Base-by-base conservation (phyloP, 2,329 filamentous ascomycete genomes). In the Ophiostoma quercus region DNA sequence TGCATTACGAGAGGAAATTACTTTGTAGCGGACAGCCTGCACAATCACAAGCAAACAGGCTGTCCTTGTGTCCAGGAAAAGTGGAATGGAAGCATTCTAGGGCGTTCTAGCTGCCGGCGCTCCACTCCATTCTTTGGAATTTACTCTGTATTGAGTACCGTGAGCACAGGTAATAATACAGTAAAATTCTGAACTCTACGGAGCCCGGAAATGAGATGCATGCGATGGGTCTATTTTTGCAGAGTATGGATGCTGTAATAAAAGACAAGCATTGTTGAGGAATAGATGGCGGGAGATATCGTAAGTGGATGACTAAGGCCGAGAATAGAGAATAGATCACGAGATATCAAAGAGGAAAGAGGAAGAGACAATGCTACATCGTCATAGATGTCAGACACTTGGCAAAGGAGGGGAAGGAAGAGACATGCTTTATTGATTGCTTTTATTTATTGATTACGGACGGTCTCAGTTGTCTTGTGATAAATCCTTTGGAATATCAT, bases 31-130 rank as follows among this genome's bases (percentile, higher is more conserved):
- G 57, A 62, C 25, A 32, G 25, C 57, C 57, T 62, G 57, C 57
- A 62, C 57, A 11, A 57, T 57, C 51, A 57, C 51, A 57, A 25
- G 51, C 51, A 54, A 54, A 54, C 43, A 14, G 14, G 25, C 25
- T 29, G 25, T 29, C 25, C 25, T 29, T 29, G 25, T 29, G 25
- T 29, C 25, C 25, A 29, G 25, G 25, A 29, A 25, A 47, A 32
- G 65, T 25, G 65, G 65, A 19, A 41, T 66, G 22, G 65, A 66
- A 66, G 65, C 65, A 41, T 66, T 66, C 65, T 66, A 66, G 65
- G 34, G 65, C 65, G 65, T 66, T 66, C 65, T 66, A 66, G 65
- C 39, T 66, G 65, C 65, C 65, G 65, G 3, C 51, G 25, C 22
- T 32, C 65, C 65, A 66, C 65, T 47, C 47, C 12, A 2, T 16